These are phyloP conservation scores for Umbellularia californica DNA, from an alignment of 164 flowering plant genomes.

Conservation along the genomic window DNA sequence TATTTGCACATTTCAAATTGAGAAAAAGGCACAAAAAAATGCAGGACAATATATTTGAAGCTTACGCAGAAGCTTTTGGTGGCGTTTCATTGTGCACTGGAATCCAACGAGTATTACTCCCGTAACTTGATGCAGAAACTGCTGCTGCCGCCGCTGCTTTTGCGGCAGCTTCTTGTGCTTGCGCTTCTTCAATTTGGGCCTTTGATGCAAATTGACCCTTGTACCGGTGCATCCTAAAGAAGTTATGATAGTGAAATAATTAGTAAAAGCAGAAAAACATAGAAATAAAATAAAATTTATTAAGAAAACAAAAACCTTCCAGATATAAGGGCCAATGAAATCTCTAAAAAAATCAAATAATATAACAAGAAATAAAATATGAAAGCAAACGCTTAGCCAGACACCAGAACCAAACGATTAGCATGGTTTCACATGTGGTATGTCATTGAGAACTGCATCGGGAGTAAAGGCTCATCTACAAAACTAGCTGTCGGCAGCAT, in stretches of 20 bases:
- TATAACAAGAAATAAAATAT: neutral
- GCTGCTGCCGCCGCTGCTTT: neutral
- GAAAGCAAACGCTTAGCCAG: neutral
- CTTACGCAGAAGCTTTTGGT: slow-evolving; percentile 5
- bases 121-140: slow-evolving; percentile 1
- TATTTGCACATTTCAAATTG: neutral
- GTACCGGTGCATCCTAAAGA: slow-evolving; percentile 15
- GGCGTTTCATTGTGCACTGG: slow-evolving; percentile 1
- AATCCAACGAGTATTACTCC: neutral
- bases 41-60: neutral
- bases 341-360: neutral
- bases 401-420: no score
- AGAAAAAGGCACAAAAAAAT: neutral
- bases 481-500: no score
- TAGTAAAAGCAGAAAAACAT: neutral
- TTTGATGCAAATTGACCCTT: slow-evolving; percentile 16
- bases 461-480: no score
- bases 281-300: neutral
- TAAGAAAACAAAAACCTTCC: neutral
- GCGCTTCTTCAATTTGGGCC: slow-evolving; percentile 4
- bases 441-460: no score
- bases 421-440: no score
- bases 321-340: neutral
- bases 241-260: neutral
- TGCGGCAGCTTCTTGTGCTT: neutral